Conservation (phyloP, 2,329 filamentous ascomycete genomes). For the Fusarium phyllophilum region DNA sequence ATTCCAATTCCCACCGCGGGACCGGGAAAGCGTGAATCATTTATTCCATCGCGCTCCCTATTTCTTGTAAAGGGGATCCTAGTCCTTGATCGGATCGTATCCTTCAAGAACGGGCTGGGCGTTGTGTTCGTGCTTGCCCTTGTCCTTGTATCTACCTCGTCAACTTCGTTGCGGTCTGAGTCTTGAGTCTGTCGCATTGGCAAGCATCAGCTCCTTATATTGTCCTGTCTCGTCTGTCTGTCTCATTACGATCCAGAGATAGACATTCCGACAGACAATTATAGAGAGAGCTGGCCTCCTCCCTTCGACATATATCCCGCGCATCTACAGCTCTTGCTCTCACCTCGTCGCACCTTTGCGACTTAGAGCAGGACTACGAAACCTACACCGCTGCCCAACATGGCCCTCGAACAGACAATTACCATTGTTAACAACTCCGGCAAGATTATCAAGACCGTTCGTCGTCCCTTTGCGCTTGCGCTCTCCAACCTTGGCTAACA, state of each 20-base stretch:
- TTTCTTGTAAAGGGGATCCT: slow-evolving; percentile 32
- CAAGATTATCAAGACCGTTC: slow-evolving; percentile 88
- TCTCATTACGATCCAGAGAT: slow-evolving; percentile 20
- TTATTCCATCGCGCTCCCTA: slow-evolving; percentile 13
- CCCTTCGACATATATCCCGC: background rate
- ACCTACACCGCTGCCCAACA: slow-evolving; percentile 42
- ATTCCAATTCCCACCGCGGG: slow-evolving; percentile 34
- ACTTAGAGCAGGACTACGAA: slow-evolving; percentile 10
- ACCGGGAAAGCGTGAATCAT: slow-evolving; percentile 38
- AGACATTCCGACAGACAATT: slow-evolving; percentile 10
- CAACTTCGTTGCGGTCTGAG: slow-evolving; percentile 22
- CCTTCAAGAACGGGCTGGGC: slow-evolving; percentile 25
- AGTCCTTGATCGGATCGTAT: slow-evolving; percentile 21
- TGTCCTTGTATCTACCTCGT: slow-evolving; percentile 6
- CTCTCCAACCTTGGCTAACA: slow-evolving; percentile 20
- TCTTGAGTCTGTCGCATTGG: slow-evolving; percentile 16
- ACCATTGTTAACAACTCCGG: slow-evolving; percentile 91
- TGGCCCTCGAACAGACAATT: slow-evolving; percentile 74
- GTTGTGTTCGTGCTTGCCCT: slow-evolving; percentile 9
- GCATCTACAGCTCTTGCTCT: slow-evolving; percentile 2
- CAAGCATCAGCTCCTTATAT: slow-evolving; percentile 13
- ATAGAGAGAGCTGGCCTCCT: slow-evolving; percentile 43
- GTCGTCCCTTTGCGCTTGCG: slow-evolving; percentile 47
- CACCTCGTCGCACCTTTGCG: background rate
- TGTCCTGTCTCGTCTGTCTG: background rate